Evolutionary conservation across 2,329 filamentous ascomycete species (phyloP), one percentile per base, ranked within the genome.

Genomic region (Rutstroemia sp.): DNA sequence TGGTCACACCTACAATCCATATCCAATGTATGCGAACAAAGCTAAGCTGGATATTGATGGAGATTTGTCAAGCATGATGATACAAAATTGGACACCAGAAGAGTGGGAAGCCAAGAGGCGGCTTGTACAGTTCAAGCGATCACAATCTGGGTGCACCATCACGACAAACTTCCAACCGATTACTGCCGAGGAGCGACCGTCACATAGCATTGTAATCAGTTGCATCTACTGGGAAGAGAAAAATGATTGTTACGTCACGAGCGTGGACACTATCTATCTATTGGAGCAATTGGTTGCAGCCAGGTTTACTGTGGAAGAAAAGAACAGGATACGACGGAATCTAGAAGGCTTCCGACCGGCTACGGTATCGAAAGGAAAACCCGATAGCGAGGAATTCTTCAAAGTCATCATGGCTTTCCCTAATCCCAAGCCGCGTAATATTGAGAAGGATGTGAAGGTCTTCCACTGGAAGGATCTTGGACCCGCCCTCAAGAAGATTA

Each of bases 401-500:
- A 96, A 96, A 75, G 81, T 96, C 66, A 97, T 99, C 73, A 99
- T 99, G 94, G 89, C 84, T 1, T 97, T 97, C 69, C 90, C 91
- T 12, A 89, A 87, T 59, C 94, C 94, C 2, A 97, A 97, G 73
- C 94, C 94, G 17, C 82, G 94, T 60, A 96, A 97, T 69, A 99
- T 99, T 62, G 94, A 97, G 76, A 99, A 99, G 75, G 92, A 97
- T 68, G 92, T 99, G 69, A 99, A 99, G 75, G 94, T 97, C 12
- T 99, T 97, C 68, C 87, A 91, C 4, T 99, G 94, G 94, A 94
- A 91, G 72, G 89, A 94, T 58, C 78, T 99, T 46, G 82, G 83
- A 49, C 81, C 84, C 58, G 92, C 94, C 0, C 79, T 99, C 63
- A 95, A 95, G 80, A 99, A 99, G 78, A 97, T 99, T 68, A 95